Percentiles rank a stretch among this genome's conserved stretches.
Evolutionary conservation across 1,139 yeast species (phyloP).

Genomic region (Geotrichum europaeum): DNA sequence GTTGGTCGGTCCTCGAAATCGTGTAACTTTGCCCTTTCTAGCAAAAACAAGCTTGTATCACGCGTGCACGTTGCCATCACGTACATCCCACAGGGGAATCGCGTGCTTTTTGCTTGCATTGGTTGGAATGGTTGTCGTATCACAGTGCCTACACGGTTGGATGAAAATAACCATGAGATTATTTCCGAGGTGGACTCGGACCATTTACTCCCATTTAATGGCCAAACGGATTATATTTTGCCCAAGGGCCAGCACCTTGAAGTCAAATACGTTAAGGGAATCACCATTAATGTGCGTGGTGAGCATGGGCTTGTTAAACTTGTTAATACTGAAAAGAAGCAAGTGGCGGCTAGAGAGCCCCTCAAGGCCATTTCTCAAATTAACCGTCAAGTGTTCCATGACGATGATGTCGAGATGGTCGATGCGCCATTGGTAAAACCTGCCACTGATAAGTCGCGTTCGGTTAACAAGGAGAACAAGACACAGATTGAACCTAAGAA

Average conservation of each 20-base stretch:
- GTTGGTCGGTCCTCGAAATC: constrained; percentile 65
- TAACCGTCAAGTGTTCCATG: neutral
- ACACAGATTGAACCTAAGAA: neutral
- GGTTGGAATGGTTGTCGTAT: constrained; percentile 69
- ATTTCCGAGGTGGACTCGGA: constrained; percentile 14
- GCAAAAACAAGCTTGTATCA: constrained; percentile 57
- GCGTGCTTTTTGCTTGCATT: constrained; percentile 46
- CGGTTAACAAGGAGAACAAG: no score
- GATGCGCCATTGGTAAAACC: neutral
- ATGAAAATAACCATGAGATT: constrained; percentile 31
- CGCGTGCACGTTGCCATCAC: constrained; percentile 53
- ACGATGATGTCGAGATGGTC: neutral
- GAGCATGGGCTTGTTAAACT: constrained; percentile 53
- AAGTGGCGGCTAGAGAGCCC: neutral
- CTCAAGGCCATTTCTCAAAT: neutral
- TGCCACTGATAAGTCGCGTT: neutral
- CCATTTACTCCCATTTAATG: constrained; percentile 24
- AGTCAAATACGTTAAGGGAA: constrained; percentile 51
- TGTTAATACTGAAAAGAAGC: constrained; percentile 35
- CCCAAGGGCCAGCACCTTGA: constrained; percentile 47
- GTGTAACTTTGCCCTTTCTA: constrained; percentile 51
- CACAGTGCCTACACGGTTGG: constrained; percentile 43
- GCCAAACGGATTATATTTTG: constrained; percentile 36
- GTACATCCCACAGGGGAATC: constrained; percentile 30
- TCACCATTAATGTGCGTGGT: constrained; percentile 56